These are phyloP conservation scores for Nemania sp. DNA, from an alignment of 2,329 filamentous ascomycete genomes.

Conservation along the genomic window DNA sequence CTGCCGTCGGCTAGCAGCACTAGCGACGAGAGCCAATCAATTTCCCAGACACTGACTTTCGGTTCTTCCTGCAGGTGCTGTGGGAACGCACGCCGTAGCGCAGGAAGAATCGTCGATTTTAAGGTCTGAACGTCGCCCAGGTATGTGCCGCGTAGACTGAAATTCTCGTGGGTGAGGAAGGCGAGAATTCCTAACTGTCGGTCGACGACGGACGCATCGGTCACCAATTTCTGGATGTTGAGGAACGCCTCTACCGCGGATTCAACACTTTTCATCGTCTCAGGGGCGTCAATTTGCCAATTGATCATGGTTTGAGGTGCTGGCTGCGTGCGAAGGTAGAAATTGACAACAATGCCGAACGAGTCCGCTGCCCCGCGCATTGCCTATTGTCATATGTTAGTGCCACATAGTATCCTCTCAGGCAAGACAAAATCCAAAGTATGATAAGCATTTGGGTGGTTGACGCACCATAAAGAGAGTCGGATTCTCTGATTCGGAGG, in stretches of 20 bases:
- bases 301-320: slow-evolving; percentile 43
- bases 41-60: slow-evolving; percentile 9
- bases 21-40: slow-evolving; percentile 33
- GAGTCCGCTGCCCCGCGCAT: slow-evolving; percentile 47
- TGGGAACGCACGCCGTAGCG: slow-evolving; percentile 33
- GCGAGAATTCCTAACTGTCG: slow-evolving; percentile 38
- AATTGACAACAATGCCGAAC: slow-evolving; percentile 44
- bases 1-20: slow-evolving; percentile 25
- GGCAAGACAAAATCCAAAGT: neutral
- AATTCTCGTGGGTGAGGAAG: slow-evolving; percentile 28
- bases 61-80: neutral
- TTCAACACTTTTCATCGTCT: slow-evolving; percentile 21
- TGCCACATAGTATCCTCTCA: neutral
- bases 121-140: slow-evolving; percentile 36
- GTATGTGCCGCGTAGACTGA: slow-evolving; percentile 40
- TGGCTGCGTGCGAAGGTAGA: slow-evolving; percentile 41
- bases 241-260: slow-evolving; percentile 30
- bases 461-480: slow-evolving; percentile 38
- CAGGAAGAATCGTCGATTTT: slow-evolving; percentile 31
- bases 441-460: too few relatives aligned
- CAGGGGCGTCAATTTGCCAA: slow-evolving; percentile 34
- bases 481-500: slow-evolving; percentile 22
- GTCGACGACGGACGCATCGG: slow-evolving; percentile 37
- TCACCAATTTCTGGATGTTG: slow-evolving; percentile 40
- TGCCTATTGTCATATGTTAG: slow-evolving; percentile 32